These are phyloP conservation scores for Stenogyne calaminthoides DNA, from an alignment of 305 asterid genomes.

Conservation along the genomic window DNA sequence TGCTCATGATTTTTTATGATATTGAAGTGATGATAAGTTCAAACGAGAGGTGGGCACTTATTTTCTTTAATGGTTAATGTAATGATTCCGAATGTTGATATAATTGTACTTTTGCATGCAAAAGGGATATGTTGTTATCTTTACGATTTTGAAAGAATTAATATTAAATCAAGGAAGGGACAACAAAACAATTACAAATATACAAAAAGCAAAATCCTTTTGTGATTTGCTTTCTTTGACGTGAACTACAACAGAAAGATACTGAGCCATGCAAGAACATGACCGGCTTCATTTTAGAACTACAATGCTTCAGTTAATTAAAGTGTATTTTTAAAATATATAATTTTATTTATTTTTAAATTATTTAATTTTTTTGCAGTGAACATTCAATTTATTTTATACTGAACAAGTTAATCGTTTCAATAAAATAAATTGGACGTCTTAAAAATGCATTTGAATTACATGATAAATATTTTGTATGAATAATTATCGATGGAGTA, in stretches of 20 bases:
- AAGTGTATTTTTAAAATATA: too few species aligned
- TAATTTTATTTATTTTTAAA: too few species aligned
- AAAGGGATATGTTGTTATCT: not conserved
- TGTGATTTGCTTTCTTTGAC: conserved; percentile 27
- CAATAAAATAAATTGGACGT: too few species aligned
- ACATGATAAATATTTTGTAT: too few species aligned
- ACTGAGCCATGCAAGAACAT: not conserved
- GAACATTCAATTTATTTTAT: too few species aligned
- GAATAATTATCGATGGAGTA: too few species aligned
- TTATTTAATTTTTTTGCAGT: too few species aligned
- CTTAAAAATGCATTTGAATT: too few species aligned
- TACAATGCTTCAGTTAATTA: too few species aligned
- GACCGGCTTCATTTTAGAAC: not conserved
- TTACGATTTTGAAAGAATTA: not conserved
- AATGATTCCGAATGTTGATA: conserved; percentile 32
- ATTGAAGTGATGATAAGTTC: conserved; percentile 28
- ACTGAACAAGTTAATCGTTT: too few species aligned
- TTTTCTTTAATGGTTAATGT: conserved; percentile 18
- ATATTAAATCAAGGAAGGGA: not conserved
- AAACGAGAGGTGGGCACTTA: conserved; percentile 36
- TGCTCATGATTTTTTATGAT: conserved; percentile 27
- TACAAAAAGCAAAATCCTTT: conserved; percentile 20
- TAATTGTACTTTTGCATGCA: conserved; percentile 32
- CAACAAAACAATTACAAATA: conserved; percentile 5
- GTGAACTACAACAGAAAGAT: not conserved